Base-by-base conservation (phyloP, 345 rosid genomes). In the Litchi chinensis region DNA sequence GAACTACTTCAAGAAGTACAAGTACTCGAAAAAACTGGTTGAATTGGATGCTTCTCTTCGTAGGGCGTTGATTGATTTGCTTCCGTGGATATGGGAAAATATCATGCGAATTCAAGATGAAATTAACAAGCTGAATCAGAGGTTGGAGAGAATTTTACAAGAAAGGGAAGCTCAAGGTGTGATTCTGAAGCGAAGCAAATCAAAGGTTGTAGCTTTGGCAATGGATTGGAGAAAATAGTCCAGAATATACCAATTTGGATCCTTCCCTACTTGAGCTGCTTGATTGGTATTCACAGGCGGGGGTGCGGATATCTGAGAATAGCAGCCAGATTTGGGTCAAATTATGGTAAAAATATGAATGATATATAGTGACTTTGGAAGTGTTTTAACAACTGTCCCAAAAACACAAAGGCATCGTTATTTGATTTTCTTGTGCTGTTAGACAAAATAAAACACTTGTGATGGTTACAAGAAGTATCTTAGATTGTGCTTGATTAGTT, bases 1-100 rank as follows among this genome's bases (percentile, higher is more conserved):
- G 66, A 73, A 57, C 66, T 73, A 7, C 24, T 71, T 8, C 24
- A 71, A 71, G 44, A 73, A 73, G 66, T 73, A 57, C 52, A 57
- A 16, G 52, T 59, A 73, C 52, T 39, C 76, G 0, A 57, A 73
- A 6, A 57, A 5, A 66, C 76, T 73, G 6, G 44, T 19, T 37
- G 76, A 73, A 57, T 56, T 57, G 10, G 76, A 57, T 37, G 76
- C 18, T 19, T 73, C 76, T 56, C 66, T 59, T 52, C 8, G 66
- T 15, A 56, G 32, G 50, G 21, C 22, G 32, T 57, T 6, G 15
- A 39, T 12, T 28, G 52, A 59, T 59, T 21, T 73, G 66, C 48
- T 60, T 26, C 41, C 12, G 2, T 7, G 21, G 2, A 37, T 28
- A 26, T 54, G 43, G 28, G 52, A 15, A 21, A 21, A 41, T 15